A percentile compares a stretch with the other conserved stretches of the same genome.
These are phyloP conservation scores for Chlamydomonas incerta DNA, from an alignment of 139 green algal genomes.

Conservation along the genomic window DNA sequence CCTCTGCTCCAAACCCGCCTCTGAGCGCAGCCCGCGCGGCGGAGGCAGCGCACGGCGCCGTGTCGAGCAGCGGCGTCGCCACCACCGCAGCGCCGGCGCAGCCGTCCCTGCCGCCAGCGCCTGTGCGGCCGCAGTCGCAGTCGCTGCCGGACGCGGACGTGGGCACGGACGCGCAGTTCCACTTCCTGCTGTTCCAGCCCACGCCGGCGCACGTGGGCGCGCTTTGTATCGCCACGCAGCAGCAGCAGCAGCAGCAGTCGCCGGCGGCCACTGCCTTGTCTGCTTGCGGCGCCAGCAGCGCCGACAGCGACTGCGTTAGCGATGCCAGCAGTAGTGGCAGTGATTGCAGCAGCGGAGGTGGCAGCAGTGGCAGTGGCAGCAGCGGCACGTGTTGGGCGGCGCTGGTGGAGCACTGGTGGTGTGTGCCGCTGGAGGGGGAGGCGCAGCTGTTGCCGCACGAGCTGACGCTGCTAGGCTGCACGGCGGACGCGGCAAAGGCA, in stretches of 20 bases:
- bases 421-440: constrained; percentile 27
- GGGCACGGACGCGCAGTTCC: not conserved
- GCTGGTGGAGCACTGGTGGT: constrained; percentile 26
- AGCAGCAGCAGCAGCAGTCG: not conserved
- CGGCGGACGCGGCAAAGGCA: no score
- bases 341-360: not conserved
- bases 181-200: constrained; percentile 33
- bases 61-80: no score
- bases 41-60: no score
- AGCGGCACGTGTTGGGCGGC: not conserved
- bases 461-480: not conserved
- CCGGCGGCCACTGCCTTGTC: no score
- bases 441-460: not conserved
- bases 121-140: not conserved
- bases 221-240: constrained; percentile 5
- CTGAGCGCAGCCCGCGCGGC: no score
- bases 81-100: not conserved
- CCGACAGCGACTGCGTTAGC: no score
- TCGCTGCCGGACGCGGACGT: not conserved
- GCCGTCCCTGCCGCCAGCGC: no score
- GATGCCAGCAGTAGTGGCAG: not conserved
- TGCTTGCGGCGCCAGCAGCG: not conserved
- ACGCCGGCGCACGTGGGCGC: constrained; percentile 2
- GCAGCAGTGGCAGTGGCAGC: not conserved
- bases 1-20: no score